A percentile compares a stretch with the other conserved stretches of the same genome.
Evolutionary conservation across 2,329 filamentous ascomycete species (phyloP).

Genomic region (Hirsutella thompsonii): DNA sequence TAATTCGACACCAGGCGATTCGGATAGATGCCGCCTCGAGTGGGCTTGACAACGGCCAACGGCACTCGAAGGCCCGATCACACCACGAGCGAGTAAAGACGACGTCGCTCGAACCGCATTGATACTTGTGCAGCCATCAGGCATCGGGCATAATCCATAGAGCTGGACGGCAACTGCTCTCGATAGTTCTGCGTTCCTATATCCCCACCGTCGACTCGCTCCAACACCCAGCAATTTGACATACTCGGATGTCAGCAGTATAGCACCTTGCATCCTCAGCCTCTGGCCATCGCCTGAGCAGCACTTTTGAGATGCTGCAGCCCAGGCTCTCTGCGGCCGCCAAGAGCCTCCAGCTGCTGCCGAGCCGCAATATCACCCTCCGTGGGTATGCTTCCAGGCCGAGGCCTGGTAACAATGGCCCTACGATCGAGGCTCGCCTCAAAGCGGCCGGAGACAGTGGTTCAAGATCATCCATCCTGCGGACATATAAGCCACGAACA

Average conservation of each 20-base stretch:
- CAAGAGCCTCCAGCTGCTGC: slow-evolving; percentile 15
- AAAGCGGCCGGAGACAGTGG: slow-evolving; percentile 10
- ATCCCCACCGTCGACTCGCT: too few species aligned
- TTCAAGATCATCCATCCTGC: slow-evolving; percentile 38
- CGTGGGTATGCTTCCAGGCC: slow-evolving; percentile 18
- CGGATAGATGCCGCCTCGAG: neutral
- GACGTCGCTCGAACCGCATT: too few species aligned
- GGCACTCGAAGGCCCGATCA: too few species aligned
- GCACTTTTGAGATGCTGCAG: slow-evolving; percentile 16
- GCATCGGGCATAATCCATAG: too few species aligned
- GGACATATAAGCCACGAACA: slow-evolving; percentile 87
- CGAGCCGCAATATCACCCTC: slow-evolving; percentile 12
- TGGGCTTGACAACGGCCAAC: too few species aligned
- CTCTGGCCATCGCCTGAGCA: neutral
- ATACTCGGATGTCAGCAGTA: neutral
- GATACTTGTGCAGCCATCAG: too few species aligned
- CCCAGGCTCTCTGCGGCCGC: slow-evolving; percentile 15
- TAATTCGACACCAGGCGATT: neutral
- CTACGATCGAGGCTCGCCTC: slow-evolving; percentile 9
- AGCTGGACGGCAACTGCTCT: too few species aligned
- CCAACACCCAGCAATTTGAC: neutral
- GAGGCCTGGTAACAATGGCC: slow-evolving; percentile 6
- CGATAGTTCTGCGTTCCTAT: too few species aligned
- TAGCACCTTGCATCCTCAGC: neutral
- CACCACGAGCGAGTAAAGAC: too few species aligned